Conservation (phyloP, 208 protist species). For the Tritrichomonas foetus region DNA sequence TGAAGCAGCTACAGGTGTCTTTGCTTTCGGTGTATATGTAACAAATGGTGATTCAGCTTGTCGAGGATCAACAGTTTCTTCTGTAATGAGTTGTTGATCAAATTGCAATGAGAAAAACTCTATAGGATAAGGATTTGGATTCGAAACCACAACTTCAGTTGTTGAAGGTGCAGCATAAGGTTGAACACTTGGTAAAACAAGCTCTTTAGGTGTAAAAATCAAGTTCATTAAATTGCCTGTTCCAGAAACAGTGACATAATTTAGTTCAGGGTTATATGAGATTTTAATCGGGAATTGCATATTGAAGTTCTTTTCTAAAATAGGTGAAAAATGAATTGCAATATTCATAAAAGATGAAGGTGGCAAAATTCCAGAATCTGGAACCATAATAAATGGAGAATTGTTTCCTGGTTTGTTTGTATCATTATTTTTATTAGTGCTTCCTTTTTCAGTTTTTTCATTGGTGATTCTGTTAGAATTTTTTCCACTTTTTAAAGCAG, state of each 20-base stretch:
- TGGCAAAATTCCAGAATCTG: neutral
- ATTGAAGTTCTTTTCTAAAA: neutral
- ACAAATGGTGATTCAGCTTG: conserved; percentile 12
- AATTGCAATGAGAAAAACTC: conserved; percentile 22
- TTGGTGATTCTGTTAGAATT: neutral
- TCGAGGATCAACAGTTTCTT: neutral
- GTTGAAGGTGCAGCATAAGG: neutral
- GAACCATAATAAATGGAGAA: neutral
- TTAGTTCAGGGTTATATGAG: neutral
- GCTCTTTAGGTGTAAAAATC: neutral
- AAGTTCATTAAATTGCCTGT: neutral
- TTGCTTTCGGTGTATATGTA: conserved; percentile 25
- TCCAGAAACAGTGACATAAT: neutral
- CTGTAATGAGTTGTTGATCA: neutral
- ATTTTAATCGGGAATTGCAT: conserved; percentile 1
- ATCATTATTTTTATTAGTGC: neutral
- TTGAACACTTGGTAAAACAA: neutral
- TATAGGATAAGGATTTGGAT: conserved; percentile 17
- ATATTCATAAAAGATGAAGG: conserved; percentile 39
- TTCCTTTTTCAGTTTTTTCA: neutral
- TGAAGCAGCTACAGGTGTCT: neutral
- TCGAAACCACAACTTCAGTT: neutral
- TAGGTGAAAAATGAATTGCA: neutral
- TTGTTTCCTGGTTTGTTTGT: neutral
- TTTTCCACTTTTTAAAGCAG: neutral